phyloP scores from a whole-genome alignment of 495 filamentous ascomycete genomes.

The Aspergillus kassunensis region DNA sequence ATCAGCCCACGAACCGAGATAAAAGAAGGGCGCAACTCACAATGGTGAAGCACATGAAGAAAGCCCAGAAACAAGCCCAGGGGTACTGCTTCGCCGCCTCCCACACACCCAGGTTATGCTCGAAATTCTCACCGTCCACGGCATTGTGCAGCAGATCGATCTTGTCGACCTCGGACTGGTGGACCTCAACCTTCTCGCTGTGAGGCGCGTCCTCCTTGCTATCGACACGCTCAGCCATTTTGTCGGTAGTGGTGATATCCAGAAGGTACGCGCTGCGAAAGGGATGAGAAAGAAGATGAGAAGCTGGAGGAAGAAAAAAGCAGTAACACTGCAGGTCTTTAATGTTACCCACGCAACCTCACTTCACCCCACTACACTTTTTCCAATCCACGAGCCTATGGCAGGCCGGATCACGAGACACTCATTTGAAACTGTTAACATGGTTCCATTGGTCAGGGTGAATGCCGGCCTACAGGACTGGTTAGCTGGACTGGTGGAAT shows the following conservation, averaged over 20 bases:
- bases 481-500: no score
- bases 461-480: no score
- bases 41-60: slow-evolving; percentile 40
- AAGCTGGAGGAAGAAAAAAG: no score
- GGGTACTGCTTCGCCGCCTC: slow-evolving; percentile 37
- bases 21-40: slow-evolving; percentile 5
- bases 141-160: slow-evolving; percentile 14
- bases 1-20: slow-evolving; percentile 17
- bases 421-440: no score
- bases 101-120: slow-evolving; percentile 30
- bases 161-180: slow-evolving; percentile 22
- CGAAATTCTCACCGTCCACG: slow-evolving; percentile 28
- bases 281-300: not conserved
- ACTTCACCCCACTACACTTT: no score
- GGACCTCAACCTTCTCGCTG: slow-evolving; percentile 14
- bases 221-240: not conserved
- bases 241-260: not conserved
- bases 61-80: slow-evolving; percentile 45
- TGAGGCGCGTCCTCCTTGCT: not conserved
- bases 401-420: no score
- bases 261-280: not conserved
- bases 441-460: no score
- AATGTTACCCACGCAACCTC: no score
- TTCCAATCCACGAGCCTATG: no score
- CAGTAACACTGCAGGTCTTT: no score